A percentile compares a stretch with the other conserved stretches of the same genome.
These are phyloP conservation scores for Gyrodon lividus DNA, from an alignment of 768 basidiomycete species.

Conservation along the genomic window DNA sequence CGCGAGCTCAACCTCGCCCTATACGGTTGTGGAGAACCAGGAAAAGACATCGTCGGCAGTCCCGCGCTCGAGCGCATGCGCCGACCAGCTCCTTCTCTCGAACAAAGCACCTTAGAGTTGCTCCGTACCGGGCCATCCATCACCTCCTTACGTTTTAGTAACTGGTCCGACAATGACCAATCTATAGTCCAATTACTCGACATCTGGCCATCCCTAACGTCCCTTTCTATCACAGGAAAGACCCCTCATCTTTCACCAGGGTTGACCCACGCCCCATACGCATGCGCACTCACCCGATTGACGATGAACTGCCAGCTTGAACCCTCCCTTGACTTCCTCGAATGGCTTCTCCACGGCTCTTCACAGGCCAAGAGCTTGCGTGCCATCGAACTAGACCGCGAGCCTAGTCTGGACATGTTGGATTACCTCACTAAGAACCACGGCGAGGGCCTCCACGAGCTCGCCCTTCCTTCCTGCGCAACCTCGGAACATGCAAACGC, in stretches of 20 bases:
- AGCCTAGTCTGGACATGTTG: slow-evolving; percentile 54
- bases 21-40: slow-evolving; percentile 56
- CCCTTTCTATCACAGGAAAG: slow-evolving; percentile 60
- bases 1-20: slow-evolving; percentile 53
- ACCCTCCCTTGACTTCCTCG: slow-evolving; percentile 60
- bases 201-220: slow-evolving; percentile 57
- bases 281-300: slow-evolving; percentile 49
- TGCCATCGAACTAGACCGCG: slow-evolving; percentile 57
- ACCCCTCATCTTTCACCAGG: slow-evolving; percentile 47
- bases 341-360: slow-evolving; percentile 69
- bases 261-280: slow-evolving; percentile 39
- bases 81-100: slow-evolving; percentile 53
- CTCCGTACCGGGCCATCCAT: slow-evolving; percentile 56
- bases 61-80: slow-evolving; percentile 47
- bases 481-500: slow-evolving; percentile 46
- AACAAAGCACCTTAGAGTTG: slow-evolving; percentile 47
- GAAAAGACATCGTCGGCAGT: slow-evolving; percentile 48
- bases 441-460: slow-evolving; percentile 47
- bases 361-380: slow-evolving; percentile 41
- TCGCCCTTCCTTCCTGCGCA: slow-evolving; percentile 56
- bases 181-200: slow-evolving; percentile 61
- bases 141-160: slow-evolving; percentile 56
- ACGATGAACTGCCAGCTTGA: slow-evolving; percentile 65
- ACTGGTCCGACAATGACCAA: slow-evolving; percentile 66
- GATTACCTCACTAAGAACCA: slow-evolving; percentile 54